A percentile compares a stretch with the other conserved stretches of the same genome.
These are phyloP conservation scores for Neonectria faginata DNA, from an alignment of 2,329 filamentous ascomycete species.

Conservation along the genomic window DNA sequence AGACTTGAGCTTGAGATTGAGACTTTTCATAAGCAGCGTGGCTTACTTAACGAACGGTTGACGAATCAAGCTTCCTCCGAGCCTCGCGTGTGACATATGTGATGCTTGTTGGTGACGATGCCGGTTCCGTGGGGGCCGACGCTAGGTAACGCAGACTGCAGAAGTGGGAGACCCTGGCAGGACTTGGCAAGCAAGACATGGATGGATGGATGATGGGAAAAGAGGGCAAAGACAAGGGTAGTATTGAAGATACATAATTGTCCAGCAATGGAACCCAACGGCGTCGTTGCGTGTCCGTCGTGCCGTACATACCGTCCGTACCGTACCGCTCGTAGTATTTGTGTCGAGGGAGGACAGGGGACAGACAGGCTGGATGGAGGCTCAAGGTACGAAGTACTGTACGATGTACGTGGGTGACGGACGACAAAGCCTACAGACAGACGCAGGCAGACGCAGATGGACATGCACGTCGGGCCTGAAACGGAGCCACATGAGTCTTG, in stretches of 20 bases:
- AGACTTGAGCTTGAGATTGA: slow-evolving; percentile 18
- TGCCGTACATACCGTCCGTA: not conserved
- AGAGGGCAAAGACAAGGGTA: not conserved
- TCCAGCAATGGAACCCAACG: not conserved
- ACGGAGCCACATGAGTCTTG: slow-evolving; percentile 14
- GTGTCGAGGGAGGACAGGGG: not conserved
- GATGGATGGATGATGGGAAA: not conserved
- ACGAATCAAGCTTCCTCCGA: slow-evolving; percentile 13
- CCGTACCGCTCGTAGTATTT: not conserved
- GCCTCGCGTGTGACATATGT: slow-evolving; percentile 19
- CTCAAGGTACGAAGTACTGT: not conserved
- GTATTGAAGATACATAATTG: not conserved
- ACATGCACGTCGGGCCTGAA: slow-evolving; percentile 23
- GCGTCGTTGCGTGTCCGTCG: not conserved
- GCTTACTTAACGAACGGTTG: slow-evolving; percentile 16
- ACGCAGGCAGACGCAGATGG: not conserved
- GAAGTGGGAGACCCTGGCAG: slow-evolving; percentile 5
- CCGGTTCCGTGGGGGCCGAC: slow-evolving; percentile 20
- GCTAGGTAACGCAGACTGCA: slow-evolving; percentile 5
- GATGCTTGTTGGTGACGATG: slow-evolving; percentile 14
- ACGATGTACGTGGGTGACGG: not conserved
- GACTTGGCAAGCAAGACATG: slow-evolving; percentile 15
- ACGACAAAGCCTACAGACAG: not conserved
- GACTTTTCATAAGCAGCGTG: not conserved
- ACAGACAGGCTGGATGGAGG: not conserved